Conservation (phyloP, 2,329 filamentous ascomycete genomes). For the Orbilia ellipsospora region DNA sequence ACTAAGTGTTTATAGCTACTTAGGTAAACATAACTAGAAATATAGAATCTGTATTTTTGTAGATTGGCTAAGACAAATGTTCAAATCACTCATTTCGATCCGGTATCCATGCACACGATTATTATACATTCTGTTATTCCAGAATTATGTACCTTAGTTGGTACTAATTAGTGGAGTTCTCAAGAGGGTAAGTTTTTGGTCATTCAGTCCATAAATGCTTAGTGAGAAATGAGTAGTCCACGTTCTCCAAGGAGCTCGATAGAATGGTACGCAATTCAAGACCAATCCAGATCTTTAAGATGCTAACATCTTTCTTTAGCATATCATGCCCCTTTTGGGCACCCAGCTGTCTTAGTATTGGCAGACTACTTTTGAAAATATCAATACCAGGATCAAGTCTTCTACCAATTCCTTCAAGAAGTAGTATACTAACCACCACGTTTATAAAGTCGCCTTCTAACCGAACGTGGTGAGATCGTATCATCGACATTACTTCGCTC, state of each 20-base stretch:
- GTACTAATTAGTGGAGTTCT: too few relatives aligned
- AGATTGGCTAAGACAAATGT: too few relatives aligned
- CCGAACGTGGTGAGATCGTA: constrained; percentile 88
- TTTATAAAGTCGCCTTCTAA: constrained; percentile 98
- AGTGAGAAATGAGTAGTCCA: constrained; percentile 54
- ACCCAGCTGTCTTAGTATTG: constrained; percentile 88
- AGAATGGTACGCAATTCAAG: constrained; percentile 58
- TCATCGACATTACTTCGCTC: constrained; percentile 90
- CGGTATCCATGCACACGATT: too few relatives aligned
- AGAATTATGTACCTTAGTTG: too few relatives aligned
- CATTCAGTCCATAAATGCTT: constrained; percentile 45
- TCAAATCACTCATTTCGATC: too few relatives aligned
- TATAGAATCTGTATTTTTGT: too few relatives aligned
- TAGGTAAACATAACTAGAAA: too few relatives aligned
- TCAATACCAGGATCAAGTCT: constrained; percentile 87
- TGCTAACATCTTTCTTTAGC: constrained; percentile 64
- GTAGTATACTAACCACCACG: constrained; percentile 91
- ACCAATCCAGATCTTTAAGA: constrained; percentile 59
- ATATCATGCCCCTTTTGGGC: constrained; percentile 78
- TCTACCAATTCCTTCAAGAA: constrained; percentile 93
- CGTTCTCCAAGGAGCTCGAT: constrained; percentile 55
- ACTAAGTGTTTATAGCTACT: too few relatives aligned
- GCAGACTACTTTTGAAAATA: constrained; percentile 84
- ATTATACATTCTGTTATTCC: too few relatives aligned
- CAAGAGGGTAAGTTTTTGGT: background rate